Evolutionary conservation across 2,329 filamentous ascomycete species (phyloP).

Genomic region (Herpotrichia juniperi): DNA sequence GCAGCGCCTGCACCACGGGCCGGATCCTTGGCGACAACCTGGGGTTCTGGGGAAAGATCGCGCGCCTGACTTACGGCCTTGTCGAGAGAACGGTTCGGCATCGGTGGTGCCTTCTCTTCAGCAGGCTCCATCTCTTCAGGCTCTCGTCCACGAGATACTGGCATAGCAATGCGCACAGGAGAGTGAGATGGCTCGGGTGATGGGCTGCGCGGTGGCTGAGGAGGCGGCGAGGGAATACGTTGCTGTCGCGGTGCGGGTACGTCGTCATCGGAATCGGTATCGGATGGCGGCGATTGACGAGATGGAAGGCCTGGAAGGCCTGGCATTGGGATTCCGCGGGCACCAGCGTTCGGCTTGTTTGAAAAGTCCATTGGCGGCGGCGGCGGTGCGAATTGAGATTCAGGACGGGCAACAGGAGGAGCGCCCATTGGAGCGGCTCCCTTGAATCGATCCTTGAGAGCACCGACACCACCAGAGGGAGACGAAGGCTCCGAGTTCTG

Average conservation of each 20-base stretch:
- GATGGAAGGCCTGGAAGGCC: slow-evolving; percentile 69
- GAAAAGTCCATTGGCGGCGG: slow-evolving; percentile 69
- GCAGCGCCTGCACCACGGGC: slow-evolving; percentile 60
- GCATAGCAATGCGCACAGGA: slow-evolving; percentile 84
- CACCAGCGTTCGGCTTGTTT: slow-evolving; percentile 69
- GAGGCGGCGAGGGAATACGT: slow-evolving; percentile 51
- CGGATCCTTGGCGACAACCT: slow-evolving; percentile 60
- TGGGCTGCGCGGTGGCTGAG: slow-evolving; percentile 45
- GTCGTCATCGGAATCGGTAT: slow-evolving; percentile 48
- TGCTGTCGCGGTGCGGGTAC: slow-evolving; percentile 62
- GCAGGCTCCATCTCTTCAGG: slow-evolving; percentile 59
- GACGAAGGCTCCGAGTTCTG: slow-evolving; percentile 60
- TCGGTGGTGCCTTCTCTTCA: slow-evolving; percentile 57
- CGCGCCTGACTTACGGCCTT: slow-evolving; percentile 68
- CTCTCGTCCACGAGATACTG: slow-evolving; percentile 70
- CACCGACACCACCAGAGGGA: slow-evolving; percentile 69
- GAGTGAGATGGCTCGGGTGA: slow-evolving; percentile 66
- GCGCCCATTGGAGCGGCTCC: slow-evolving; percentile 66
- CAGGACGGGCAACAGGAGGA: slow-evolving; percentile 50
- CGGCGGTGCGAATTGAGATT: slow-evolving; percentile 49
- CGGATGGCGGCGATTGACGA: slow-evolving; percentile 41
- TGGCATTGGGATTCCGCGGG: slow-evolving; percentile 75
- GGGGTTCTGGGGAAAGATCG: slow-evolving; percentile 69
- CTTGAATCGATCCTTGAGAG: slow-evolving; percentile 83
- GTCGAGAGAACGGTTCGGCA: slow-evolving; percentile 70